These are phyloP conservation scores for Backusella tarrabulga DNA, from an alignment of 192 early-diverging fungal species.

Conservation along the genomic window DNA sequence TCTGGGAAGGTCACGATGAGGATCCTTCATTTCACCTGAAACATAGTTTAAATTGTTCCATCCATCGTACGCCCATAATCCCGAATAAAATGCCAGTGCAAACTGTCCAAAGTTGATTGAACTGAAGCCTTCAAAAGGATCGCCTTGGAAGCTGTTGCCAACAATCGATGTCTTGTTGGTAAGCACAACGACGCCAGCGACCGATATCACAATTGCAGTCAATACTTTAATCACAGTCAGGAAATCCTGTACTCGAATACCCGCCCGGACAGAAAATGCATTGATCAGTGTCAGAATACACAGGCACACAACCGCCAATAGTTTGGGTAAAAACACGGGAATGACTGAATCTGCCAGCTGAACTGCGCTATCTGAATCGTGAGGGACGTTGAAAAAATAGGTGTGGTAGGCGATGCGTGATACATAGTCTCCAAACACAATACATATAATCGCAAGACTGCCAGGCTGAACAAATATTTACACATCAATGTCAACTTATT, in stretches of 20 bases:
- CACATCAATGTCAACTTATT: background rate
- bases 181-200: slow-evolving; percentile 65
- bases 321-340: slow-evolving; percentile 44
- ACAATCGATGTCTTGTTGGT: slow-evolving; percentile 47
- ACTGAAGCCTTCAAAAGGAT: slow-evolving; percentile 59
- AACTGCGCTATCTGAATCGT: slow-evolving; percentile 35
- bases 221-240: slow-evolving; percentile 74
- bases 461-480: slow-evolving; percentile 43
- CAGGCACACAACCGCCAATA: slow-evolving; percentile 60
- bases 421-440: slow-evolving; percentile 77
- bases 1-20: slow-evolving; percentile 74
- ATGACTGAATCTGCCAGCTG: slow-evolving; percentile 37
- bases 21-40: slow-evolving; percentile 82
- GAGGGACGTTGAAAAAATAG: slow-evolving; percentile 40
- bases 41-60: slow-evolving; percentile 80
- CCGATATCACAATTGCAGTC: slow-evolving; percentile 62
- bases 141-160: slow-evolving; percentile 55
- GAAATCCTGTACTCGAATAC: slow-evolving; percentile 68
- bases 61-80: slow-evolving; percentile 62
- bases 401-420: slow-evolving; percentile 64
- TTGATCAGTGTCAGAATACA: slow-evolving; percentile 63
- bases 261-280: slow-evolving; percentile 60
- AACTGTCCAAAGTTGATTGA: slow-evolving; percentile 60
- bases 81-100: slow-evolving; percentile 73
- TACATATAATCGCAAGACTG: slow-evolving; percentile 72